Conservation (phyloP, 345 rosid species). For the Barbarea vulgaris region DNA sequence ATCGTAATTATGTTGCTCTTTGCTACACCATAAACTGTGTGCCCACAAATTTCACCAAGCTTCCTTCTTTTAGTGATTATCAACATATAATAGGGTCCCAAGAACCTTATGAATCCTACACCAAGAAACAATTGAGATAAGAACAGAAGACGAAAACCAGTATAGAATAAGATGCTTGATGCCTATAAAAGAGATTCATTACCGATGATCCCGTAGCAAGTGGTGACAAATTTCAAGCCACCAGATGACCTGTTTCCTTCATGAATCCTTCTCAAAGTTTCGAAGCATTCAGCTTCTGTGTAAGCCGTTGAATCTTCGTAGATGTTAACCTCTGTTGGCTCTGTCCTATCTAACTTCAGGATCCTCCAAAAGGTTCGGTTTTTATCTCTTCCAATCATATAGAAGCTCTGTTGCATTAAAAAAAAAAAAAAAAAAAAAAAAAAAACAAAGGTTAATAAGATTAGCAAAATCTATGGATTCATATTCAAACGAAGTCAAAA, state of each 20-base stretch:
- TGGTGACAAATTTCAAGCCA: constrained; percentile 79
- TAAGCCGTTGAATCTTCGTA: constrained; percentile 66
- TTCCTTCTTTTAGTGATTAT: constrained; percentile 85
- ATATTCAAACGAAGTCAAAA: not conserved
- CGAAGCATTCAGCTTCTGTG: constrained; percentile 68
- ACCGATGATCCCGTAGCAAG: constrained; percentile 92
- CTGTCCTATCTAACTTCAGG: constrained; percentile 79
- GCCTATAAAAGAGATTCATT: not conserved
- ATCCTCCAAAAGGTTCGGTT: constrained; percentile 66
- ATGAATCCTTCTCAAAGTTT: constrained; percentile 63
- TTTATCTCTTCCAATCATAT: constrained; percentile 88
- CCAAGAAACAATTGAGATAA: constrained; percentile 13
- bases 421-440: too few relatives aligned
- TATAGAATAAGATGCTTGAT: not conserved
- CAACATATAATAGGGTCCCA: constrained; percentile 96
- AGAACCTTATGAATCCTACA: constrained; percentile 83
- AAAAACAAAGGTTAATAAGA: not conserved
- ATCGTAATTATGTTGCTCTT: constrained; percentile 75
- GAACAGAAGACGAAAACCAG: constrained; percentile 7
- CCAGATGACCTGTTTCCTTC: constrained; percentile 86
- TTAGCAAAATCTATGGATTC: not conserved
- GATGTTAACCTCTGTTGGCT: constrained; percentile 65
- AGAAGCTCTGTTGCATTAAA: constrained; percentile 75
- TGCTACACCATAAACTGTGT: constrained; percentile 62
- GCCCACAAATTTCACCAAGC: constrained; percentile 88